phyloP scores from a whole-genome alignment of 441 rosid genomes.

The Corymbia calophylla region DNA sequence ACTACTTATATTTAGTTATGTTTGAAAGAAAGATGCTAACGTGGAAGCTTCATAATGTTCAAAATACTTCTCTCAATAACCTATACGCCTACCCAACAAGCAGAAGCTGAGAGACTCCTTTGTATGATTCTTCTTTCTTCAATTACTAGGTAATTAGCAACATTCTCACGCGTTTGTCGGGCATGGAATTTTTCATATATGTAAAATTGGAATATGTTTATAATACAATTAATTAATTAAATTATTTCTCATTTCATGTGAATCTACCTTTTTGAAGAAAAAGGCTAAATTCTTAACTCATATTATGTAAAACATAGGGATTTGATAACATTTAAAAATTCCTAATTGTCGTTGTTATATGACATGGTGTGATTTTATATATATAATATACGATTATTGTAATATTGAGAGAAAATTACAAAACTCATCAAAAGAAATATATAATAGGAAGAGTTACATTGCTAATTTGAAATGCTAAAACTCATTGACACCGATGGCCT shows the following conservation, averaged over 20 bases:
- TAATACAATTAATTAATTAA: too few relatives aligned
- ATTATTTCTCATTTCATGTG: too few relatives aligned
- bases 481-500: not conserved
- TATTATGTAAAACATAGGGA: not conserved
- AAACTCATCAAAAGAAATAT: not conserved
- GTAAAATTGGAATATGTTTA: too few relatives aligned
- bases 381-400: not conserved
- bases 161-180: accelerated
- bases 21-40: not conserved
- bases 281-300: not conserved
- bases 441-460: not conserved
- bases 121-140: too few relatives aligned
- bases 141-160: too few relatives aligned
- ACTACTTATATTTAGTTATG: too few relatives aligned
- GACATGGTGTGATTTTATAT: not conserved
- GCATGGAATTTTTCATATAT: too few relatives aligned
- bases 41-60: not conserved
- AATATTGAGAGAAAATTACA: not conserved
- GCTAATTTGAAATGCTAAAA: not conserved
- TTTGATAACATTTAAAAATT: too few relatives aligned
- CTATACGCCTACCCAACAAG: too few relatives aligned
- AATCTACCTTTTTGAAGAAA: not conserved
- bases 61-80: too few relatives aligned
- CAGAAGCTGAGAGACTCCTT: too few relatives aligned
- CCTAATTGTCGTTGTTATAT: too few relatives aligned